A percentile compares a stretch with the other conserved stretches of the same genome.
Conservation (phyloP, 2,329 filamentous ascomycete genomes). For the Claviceps pusilla region DNA sequence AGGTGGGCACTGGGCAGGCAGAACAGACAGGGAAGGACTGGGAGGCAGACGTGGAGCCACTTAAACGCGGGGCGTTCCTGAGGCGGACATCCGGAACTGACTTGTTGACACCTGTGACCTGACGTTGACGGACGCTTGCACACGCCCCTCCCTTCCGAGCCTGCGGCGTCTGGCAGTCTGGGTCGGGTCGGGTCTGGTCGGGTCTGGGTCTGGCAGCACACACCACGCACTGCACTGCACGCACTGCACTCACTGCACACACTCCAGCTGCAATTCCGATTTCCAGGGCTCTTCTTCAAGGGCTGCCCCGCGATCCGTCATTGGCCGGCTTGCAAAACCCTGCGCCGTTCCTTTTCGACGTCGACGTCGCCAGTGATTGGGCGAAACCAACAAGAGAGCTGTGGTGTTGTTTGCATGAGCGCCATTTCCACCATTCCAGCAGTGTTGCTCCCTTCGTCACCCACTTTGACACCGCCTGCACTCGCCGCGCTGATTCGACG, state of each 20-base stretch:
- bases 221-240: too few relatives aligned
- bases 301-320: slow-evolving; percentile 17
- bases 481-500: background rate
- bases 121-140: background rate
- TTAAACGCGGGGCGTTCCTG: slow-evolving; percentile 24
- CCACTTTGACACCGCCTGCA: background rate
- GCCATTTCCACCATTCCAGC: background rate
- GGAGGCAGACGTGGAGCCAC: slow-evolving; percentile 9
- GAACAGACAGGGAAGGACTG: background rate
- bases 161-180: slow-evolving; percentile 2
- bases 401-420: background rate
- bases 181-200: too few relatives aligned
- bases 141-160: slow-evolving; percentile 5
- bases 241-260: slow-evolving; percentile 10
- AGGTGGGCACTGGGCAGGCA: background rate
- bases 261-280: slow-evolving; percentile 10
- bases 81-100: background rate
- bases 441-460: too few relatives aligned
- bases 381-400: background rate
- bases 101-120: background rate
- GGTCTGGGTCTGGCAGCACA: too few relatives aligned
- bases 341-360: slow-evolving; percentile 8
- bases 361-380: slow-evolving; percentile 6
- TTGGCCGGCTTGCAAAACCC: slow-evolving; percentile 8
- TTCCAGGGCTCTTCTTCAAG: slow-evolving; percentile 14